These are phyloP conservation scores for Saccharomyces hybrid DNA, from an alignment of 1,139 yeast species.

Conservation along the genomic window DNA sequence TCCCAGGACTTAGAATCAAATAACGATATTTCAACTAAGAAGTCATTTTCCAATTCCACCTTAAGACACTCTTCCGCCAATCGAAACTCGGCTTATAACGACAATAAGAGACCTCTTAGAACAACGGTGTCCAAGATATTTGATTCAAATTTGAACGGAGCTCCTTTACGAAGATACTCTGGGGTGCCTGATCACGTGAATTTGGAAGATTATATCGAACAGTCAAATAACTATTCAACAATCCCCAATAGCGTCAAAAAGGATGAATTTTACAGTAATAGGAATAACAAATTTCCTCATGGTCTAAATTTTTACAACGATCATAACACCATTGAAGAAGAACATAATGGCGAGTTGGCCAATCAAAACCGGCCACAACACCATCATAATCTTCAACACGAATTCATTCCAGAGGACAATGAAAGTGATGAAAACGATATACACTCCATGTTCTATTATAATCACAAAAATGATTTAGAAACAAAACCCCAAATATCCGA, in stretches of 20 bases:
- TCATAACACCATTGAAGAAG: conserved; percentile 9
- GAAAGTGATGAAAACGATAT: conserved; percentile 26
- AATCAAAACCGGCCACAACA: not conserved
- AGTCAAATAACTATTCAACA: conserved; percentile 40
- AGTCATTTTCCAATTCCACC: conserved; percentile 16
- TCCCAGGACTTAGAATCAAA: not conserved
- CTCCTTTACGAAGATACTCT: conserved; percentile 57
- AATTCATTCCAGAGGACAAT: conserved; percentile 4
- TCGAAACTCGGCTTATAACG: conserved; percentile 4
- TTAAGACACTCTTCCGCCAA: conserved; percentile 10
- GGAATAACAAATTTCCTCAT: conserved; percentile 3
- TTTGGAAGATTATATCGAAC: conserved; percentile 49
- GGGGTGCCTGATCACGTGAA: conserved; percentile 64
- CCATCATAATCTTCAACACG: conserved; percentile 2
- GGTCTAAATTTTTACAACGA: conserved; percentile 1
- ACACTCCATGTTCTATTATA: conserved; percentile 31
- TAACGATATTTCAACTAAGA: conserved; percentile 9
- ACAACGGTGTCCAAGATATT: conserved; percentile 67
- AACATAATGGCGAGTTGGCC: conserved; percentile 5
- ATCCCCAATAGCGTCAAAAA: conserved; percentile 6
- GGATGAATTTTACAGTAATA: conserved; percentile 7
- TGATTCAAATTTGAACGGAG: conserved; percentile 50
- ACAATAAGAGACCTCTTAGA: conserved; percentile 37
- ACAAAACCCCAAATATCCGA: conserved; percentile 29
- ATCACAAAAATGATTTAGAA: conserved; percentile 24